These are phyloP conservation scores for Chondrostereum purpureum DNA, from an alignment of 1,284 basidiomycete genomes.

Conservation along the genomic window DNA sequence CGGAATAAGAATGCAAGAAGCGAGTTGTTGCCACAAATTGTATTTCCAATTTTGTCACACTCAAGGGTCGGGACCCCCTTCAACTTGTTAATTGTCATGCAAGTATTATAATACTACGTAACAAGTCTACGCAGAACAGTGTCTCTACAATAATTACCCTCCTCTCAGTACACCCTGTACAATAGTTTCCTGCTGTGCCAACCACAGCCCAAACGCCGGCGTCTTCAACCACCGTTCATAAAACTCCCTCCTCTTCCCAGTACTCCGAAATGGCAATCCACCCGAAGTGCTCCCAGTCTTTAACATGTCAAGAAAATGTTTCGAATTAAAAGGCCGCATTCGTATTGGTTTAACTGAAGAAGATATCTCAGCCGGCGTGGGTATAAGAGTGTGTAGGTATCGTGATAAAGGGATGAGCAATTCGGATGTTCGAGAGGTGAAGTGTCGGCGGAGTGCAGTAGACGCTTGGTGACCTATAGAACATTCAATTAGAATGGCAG, in stretches of 20 bases:
- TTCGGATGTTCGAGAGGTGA: constrained; percentile 81
- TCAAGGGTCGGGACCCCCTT: too few relatives aligned
- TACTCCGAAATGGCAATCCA: constrained; percentile 68
- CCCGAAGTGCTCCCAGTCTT: constrained; percentile 67
- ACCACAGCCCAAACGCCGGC: constrained; percentile 71
- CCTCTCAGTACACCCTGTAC: constrained; percentile 46
- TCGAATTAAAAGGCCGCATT: constrained; percentile 75
- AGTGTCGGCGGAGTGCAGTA: constrained; percentile 74
- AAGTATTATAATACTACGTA: too few relatives aligned
- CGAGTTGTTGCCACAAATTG: too few relatives aligned
- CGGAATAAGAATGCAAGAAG: too few relatives aligned
- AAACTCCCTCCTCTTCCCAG: constrained; percentile 58
- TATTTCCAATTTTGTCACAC: too few relatives aligned
- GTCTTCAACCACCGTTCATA: constrained; percentile 66
- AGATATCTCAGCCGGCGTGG: constrained; percentile 48
- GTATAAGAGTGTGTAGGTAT: constrained; percentile 88
- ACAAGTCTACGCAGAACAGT: too few relatives aligned
- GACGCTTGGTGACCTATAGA: constrained; percentile 53
- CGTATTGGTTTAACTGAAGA: constrained; percentile 24
- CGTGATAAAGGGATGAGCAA: constrained; percentile 90
- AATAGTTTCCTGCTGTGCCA: constrained; percentile 66
- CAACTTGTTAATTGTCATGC: too few relatives aligned
- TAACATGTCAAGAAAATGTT: constrained; percentile 77
- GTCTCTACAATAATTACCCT: too few relatives aligned
- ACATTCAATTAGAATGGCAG: not conserved